A percentile compares a stretch with the other conserved stretches of the same genome.
phyloP scores from a whole-genome alignment of 345 rosid genomes.

The Gossypium australe region DNA sequence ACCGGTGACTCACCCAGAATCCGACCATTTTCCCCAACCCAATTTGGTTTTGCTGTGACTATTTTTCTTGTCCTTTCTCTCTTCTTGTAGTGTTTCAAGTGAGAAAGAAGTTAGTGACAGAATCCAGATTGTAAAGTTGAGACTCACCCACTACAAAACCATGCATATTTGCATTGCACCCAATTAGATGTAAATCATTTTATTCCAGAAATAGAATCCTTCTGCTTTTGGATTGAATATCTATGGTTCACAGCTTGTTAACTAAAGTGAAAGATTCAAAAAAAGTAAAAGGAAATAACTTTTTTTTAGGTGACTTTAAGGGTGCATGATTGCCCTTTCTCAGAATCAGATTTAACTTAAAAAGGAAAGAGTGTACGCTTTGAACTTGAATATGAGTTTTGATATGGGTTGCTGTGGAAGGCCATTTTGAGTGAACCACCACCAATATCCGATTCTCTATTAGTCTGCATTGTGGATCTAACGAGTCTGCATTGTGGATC shows the following conservation, averaged over 20 bases:
- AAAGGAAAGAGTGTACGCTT: neutral
- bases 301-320: neutral
- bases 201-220: conserved; percentile 15
- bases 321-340: neutral
- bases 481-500: neutral
- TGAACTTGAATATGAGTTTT: neutral
- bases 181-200: neutral
- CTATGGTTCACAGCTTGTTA: neutral
- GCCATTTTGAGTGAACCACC: neutral
- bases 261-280: conserved; percentile 11
- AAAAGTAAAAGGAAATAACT: neutral
- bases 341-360: neutral
- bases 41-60: conserved; percentile 14
- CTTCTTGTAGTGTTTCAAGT: conserved; percentile 7
- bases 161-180: conserved; percentile 18
- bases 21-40: conserved; percentile 11
- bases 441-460: neutral
- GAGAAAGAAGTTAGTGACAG: conserved; percentile 6
- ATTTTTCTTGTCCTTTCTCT: conserved; percentile 18
- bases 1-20: conserved; percentile 30
- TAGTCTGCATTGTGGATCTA: neutral
- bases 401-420: no score
- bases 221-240: conserved; percentile 2
- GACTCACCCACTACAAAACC: neutral
- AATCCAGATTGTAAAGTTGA: conserved; percentile 18